Conservation (phyloP, 495 filamentous ascomycete species). For the Hypoxylon crocopeplum region DNA sequence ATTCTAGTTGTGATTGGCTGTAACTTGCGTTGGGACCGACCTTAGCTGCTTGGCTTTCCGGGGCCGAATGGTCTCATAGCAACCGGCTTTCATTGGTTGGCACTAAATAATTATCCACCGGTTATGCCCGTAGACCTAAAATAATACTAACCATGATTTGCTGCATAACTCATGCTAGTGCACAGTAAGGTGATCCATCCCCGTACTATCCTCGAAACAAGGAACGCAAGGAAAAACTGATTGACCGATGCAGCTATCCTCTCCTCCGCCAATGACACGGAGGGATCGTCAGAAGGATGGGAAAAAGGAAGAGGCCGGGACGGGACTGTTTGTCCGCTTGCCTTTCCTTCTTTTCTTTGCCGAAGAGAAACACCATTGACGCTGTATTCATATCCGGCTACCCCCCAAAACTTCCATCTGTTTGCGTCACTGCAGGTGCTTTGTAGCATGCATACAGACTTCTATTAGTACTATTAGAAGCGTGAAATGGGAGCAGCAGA, state of each 20-base stretch:
- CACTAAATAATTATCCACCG: constrained; percentile 26
- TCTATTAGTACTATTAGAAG: neutral
- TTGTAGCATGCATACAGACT: constrained; percentile 18
- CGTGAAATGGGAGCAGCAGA: constrained; percentile 1
- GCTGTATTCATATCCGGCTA: constrained; percentile 8
- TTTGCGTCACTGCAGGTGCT: constrained; percentile 27
- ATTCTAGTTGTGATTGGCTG: constrained; percentile 17
- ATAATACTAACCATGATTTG: constrained; percentile 30
- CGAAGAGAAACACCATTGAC: neutral
- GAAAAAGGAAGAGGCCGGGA: constrained; percentile 3
- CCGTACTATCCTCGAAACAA: no score
- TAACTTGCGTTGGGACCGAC: constrained; percentile 11
- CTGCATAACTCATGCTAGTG: constrained; percentile 3
- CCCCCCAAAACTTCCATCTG: constrained; percentile 7
- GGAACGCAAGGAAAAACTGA: constrained; percentile 14
- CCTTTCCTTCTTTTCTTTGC: constrained; percentile 22
- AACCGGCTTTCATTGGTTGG: constrained; percentile 24
- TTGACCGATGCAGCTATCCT: constrained; percentile 10
- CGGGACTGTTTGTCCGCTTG: neutral
- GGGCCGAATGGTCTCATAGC: constrained; percentile 25
- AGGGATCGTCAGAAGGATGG: neutral
- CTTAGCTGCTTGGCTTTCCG: constrained; percentile 29
- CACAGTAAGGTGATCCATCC: neutral
- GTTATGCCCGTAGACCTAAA: constrained; percentile 21
- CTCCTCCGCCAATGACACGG: neutral